Evolutionary conservation across 768 basidiomycete species (phyloP), one percentile per base, ranked within the genome.

Genomic region (Suillus sp.): DNA sequence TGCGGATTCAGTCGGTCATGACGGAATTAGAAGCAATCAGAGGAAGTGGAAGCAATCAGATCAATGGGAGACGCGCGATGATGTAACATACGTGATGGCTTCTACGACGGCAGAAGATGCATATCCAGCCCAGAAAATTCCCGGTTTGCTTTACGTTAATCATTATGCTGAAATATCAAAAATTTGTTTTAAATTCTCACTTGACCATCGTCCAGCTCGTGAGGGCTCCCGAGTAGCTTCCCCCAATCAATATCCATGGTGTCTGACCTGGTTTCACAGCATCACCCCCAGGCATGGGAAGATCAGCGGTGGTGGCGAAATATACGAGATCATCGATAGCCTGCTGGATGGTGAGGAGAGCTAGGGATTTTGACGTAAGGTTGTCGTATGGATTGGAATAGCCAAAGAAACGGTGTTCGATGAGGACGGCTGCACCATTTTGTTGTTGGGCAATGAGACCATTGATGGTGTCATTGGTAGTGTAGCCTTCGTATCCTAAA

Each of bases 351-450:
- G 88, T 91, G 70, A 87, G 87, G 13, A 84, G 67, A 51, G 76
- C 75, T 38, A 92, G 75, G 68, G 86, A 90, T 67, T 81, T 72
- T 35, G 82, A 82, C 27, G 78, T 83, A 32, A 92, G 81, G 71
- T 91, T 80, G 25, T 82, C 16, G 55, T 80, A 81, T 5, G 90
- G 90, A 70, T 90, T 92, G 63, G 89, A 91, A n/a, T 83, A 74
- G 20, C 90, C 90, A 65, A 86, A 92, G 79, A 87, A 92, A 25
- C 91, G 82, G 69, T 92, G 90, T 68, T 92, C 90, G 34, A 91
- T 65, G 35, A 91, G 77, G 66, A 91, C 77, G 7, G 84, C 81
- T n/a, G 84, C 84, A 25, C 86, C 90, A 42, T 83, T 83, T 62
- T 89, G 79, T 71, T 87, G 84, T 69, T 89, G 85, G 7, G 88